Evolutionary conservation across 768 basidiomycete species (phyloP).

Genomic region (Boletus insuetus): DNA sequence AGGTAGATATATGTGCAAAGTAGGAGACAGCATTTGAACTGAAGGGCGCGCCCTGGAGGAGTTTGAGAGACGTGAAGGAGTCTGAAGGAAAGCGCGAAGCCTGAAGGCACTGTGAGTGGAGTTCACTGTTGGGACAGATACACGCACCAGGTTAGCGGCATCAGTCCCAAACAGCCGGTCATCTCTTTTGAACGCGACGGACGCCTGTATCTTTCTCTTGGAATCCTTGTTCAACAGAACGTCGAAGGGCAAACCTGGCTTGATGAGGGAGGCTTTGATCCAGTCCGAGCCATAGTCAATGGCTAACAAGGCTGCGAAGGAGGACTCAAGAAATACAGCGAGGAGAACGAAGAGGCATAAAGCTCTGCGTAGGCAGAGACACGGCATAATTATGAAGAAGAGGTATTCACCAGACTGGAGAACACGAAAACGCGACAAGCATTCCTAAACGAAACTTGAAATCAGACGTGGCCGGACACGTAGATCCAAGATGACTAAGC

Average conservation of each 20-base stretch:
- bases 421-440: constrained; percentile 11
- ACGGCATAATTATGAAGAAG: constrained; percentile 17
- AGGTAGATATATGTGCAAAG: constrained; percentile 54
- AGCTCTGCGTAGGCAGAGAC: constrained; percentile 26
- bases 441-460: neutral
- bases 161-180: constrained; percentile 90
- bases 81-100: constrained; percentile 89
- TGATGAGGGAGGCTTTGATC: constrained; percentile 95
- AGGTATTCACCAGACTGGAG: constrained; percentile 15
- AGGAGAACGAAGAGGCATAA: constrained; percentile 25
- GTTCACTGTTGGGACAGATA: neutral
- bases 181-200: constrained; percentile 88
- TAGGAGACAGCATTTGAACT: constrained; percentile 58
- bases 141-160: constrained; percentile 80
- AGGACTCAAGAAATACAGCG: constrained; percentile 27
- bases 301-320: constrained; percentile 80
- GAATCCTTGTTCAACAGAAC: constrained; percentile 96
- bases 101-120: constrained; percentile 38
- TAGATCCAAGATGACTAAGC: constrained; percentile 17
- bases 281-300: constrained; percentile 99
- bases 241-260: constrained; percentile 92
- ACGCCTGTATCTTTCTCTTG: constrained; percentile 89
- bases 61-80: constrained; percentile 83
- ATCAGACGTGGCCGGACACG: constrained; percentile 25
- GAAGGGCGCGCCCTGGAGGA: constrained; percentile 70